These are phyloP conservation scores for Choricystis sp. DNA, from an alignment of 139 green algal species.

Conservation along the genomic window DNA sequence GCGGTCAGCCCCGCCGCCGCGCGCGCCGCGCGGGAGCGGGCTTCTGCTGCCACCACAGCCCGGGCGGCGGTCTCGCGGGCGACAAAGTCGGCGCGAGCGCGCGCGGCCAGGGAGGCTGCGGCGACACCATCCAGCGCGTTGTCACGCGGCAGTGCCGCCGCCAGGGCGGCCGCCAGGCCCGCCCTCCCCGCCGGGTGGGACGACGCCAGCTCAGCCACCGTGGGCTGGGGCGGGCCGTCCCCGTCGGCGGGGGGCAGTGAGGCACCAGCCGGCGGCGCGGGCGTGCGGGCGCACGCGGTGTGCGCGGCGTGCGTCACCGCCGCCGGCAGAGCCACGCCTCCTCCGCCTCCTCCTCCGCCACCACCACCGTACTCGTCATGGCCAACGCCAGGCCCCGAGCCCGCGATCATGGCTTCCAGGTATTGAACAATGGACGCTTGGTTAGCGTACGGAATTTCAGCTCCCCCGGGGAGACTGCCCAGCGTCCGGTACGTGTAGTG, in stretches of 20 bases:
- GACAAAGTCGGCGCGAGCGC: neutral
- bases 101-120: neutral
- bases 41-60: constrained; percentile 3
- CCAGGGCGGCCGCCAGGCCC: neutral
- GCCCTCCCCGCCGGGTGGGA: neutral
- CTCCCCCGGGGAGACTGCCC: constrained; percentile 13
- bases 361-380: no score
- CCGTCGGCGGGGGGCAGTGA: no score
- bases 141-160: neutral
- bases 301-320: no score
- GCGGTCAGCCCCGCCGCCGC: neutral
- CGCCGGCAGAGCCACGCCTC: no score
- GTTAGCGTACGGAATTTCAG: no score
- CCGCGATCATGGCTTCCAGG: no score
- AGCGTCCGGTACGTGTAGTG: constrained; percentile 31
- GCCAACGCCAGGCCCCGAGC: no score
- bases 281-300: no score
- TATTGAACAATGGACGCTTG: no score
- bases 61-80: constrained; percentile 3
- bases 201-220: neutral
- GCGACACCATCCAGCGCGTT: neutral
- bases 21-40: neutral
- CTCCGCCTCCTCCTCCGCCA: no score
- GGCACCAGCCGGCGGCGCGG: no score
- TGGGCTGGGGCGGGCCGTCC: no score